phyloP scores from a whole-genome alignment of 2,329 filamentous ascomycete species.

The Aspergillus bombycis region DNA sequence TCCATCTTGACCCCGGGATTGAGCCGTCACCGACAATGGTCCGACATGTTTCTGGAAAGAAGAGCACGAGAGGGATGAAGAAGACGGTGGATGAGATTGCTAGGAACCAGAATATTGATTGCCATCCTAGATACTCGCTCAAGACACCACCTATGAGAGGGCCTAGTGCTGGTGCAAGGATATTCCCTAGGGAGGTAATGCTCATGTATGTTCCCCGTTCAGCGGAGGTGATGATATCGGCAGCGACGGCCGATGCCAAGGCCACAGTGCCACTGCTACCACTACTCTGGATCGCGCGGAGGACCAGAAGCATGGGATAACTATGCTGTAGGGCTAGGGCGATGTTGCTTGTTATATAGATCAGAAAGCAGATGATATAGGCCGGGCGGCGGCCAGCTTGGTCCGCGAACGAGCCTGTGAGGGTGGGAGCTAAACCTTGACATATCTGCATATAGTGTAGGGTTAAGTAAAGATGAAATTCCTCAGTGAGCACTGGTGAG shows the following conservation, averaged over 20 bases:
- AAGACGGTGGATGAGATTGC: conserved; percentile 55
- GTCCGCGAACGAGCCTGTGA: conserved; percentile 53
- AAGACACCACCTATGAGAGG: conserved; percentile 67
- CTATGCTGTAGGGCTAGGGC: conserved; percentile 44
- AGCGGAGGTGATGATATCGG: conserved; percentile 44
- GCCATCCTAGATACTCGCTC: conserved; percentile 66
- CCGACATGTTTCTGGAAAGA: conserved; percentile 57
- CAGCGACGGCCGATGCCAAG: conserved; percentile 44
- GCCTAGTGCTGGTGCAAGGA: conserved; percentile 52
- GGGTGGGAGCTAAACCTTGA: conserved; percentile 55
- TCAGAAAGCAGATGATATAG: conserved; percentile 49
- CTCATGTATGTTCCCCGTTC: conserved; percentile 50
- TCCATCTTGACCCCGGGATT: conserved; percentile 28
- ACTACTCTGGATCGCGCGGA: conserved; percentile 49
- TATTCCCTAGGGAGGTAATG: conserved; percentile 30
- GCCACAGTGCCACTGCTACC: conserved; percentile 47
- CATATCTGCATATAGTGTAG: conserved; percentile 39
- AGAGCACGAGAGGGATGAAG: conserved; percentile 58
- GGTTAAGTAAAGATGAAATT: neutral
- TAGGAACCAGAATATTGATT: conserved; percentile 68
- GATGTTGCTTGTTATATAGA: conserved; percentile 48
- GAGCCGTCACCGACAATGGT: conserved; percentile 45
- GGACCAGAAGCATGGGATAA: conserved; percentile 40
- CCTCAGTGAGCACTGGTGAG: neutral
- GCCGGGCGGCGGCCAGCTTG: conserved; percentile 52